These are phyloP conservation scores for Macrotyloma uniflorum DNA, from an alignment of 306 rosid genomes.

Conservation along the genomic window DNA sequence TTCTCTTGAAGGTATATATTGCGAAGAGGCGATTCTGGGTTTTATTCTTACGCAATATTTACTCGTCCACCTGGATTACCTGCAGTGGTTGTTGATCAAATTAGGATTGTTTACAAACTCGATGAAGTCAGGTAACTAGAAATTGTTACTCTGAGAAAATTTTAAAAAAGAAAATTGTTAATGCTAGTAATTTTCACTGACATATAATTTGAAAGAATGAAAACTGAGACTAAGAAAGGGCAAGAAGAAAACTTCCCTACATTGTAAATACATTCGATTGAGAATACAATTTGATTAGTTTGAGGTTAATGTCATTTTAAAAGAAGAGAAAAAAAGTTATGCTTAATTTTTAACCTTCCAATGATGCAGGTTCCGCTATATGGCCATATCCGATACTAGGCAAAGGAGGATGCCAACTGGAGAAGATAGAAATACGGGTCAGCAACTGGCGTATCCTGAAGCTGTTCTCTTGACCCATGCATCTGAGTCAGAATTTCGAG, in stretches of 20 bases:
- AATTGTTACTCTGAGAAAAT: background rate
- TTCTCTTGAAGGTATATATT: slow-evolving; percentile 60
- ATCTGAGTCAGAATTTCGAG: slow-evolving; percentile 40
- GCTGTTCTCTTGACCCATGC: slow-evolving; percentile 70
- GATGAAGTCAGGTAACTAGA: slow-evolving; percentile 43
- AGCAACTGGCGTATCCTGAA: slow-evolving; percentile 59
- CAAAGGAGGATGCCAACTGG: slow-evolving; percentile 71
- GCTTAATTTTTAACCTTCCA: background rate
- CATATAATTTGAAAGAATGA: no score
- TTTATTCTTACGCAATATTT: slow-evolving; percentile 63
- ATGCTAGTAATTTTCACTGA: no score
- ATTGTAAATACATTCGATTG: no score
- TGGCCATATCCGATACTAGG: slow-evolving; percentile 68
- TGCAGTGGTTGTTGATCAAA: slow-evolving; percentile 46
- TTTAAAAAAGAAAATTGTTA: background rate
- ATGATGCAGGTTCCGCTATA: slow-evolving; percentile 56
- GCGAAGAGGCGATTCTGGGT: slow-evolving; percentile 62
- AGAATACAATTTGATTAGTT: background rate
- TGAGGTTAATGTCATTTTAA: background rate
- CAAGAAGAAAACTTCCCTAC: no score
- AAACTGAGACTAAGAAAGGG: no score
- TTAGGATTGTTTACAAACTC: slow-evolving; percentile 66
- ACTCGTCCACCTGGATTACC: slow-evolving; percentile 65
- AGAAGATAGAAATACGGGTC: slow-evolving; percentile 43
- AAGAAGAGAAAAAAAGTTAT: background rate